Percentiles rank a stretch among this genome's conserved stretches.
Conservation (phyloP, 805 yeast species). For the Metschnikowia koreensis region DNA sequence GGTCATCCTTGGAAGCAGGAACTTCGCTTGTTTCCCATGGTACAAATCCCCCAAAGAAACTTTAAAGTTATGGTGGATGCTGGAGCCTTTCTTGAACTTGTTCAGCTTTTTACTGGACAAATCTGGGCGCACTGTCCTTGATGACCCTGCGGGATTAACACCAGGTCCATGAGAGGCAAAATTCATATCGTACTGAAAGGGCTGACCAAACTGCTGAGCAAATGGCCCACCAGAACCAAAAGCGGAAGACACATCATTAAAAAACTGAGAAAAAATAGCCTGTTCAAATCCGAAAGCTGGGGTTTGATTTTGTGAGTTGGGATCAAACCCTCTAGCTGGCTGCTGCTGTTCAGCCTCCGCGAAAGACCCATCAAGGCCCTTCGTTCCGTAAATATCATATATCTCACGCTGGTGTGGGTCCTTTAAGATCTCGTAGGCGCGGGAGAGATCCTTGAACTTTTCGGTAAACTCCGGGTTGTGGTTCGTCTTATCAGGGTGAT, state of each 20-base stretch:
- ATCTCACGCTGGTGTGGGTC: constrained; percentile 44
- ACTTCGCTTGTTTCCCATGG: constrained; percentile 53
- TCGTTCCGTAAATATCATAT: constrained; percentile 55
- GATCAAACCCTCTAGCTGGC: neutral
- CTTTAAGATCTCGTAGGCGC: constrained; percentile 63
- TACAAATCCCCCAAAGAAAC: constrained; percentile 57
- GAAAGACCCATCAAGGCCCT: constrained; percentile 36
- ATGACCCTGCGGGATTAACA: neutral
- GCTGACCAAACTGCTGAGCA: constrained; percentile 7
- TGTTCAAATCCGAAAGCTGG: constrained; percentile 15
- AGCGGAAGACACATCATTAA: constrained; percentile 32
- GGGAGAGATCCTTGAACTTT: constrained; percentile 58
- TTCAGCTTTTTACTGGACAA: constrained; percentile 1
- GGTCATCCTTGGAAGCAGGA: constrained; percentile 51
- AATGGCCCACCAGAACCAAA: constrained; percentile 14
- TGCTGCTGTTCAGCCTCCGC: constrained; percentile 3
- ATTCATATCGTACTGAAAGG: constrained; percentile 5
- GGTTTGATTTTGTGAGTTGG: constrained; percentile 1
- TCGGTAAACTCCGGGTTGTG: constrained; percentile 49
- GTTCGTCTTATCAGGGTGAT: constrained; percentile 66
- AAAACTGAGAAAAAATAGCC: constrained; percentile 35
- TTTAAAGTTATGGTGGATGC: constrained; percentile 54
- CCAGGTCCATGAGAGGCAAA: neutral
- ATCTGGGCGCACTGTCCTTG: constrained; percentile 11
- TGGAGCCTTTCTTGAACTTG: constrained; percentile 20